Percentiles rank a stretch among this genome's conserved stretches.
Conservation (phyloP, 345 rosid species). For the Moricandia arvensis region DNA sequence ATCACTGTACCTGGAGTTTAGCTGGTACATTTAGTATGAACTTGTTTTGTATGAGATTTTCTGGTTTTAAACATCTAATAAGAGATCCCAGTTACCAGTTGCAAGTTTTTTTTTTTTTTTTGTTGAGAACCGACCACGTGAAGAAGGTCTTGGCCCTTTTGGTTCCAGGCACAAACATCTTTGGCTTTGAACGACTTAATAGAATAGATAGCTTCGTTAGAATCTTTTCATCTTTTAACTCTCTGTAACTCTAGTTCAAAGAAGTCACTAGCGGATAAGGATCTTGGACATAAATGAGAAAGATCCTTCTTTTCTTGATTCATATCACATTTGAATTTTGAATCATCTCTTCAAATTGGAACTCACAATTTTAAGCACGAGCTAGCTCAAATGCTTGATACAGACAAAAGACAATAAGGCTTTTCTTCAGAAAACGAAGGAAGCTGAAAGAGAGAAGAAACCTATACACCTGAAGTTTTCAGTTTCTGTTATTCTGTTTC, state of each 20-base stretch:
- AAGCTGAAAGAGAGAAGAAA: not conserved
- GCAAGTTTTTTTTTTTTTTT: not conserved
- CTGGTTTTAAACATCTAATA: not conserved
- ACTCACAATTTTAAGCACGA: constrained; percentile 15
- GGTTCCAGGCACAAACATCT: constrained; percentile 12
- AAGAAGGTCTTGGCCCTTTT: not conserved
- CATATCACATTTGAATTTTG: constrained; percentile 23
- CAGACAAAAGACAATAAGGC: constrained; percentile 35
- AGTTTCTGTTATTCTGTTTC: constrained; percentile 51
- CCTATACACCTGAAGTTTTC: constrained; percentile 46
- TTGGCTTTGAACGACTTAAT: constrained; percentile 24
- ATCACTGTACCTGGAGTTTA: not conserved
- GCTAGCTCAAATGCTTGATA: constrained; percentile 28
- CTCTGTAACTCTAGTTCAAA: not conserved
- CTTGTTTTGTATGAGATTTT: not conserved
- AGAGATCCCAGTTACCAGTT: not conserved
- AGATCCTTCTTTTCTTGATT: constrained; percentile 27
- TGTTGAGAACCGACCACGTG: not conserved
- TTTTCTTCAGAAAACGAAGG: constrained; percentile 27
- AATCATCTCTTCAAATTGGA: constrained; percentile 31
- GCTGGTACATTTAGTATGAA: not conserved
- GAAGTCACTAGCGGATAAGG: constrained; percentile 4
- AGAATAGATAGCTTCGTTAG: not conserved
- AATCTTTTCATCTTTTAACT: not conserved
- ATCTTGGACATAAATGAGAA: constrained; percentile 17